Evolutionary conservation across 73 alveolate genomes (phyloP), one percentile per base, ranked within the genome.

Genomic region (Blepharisma japonicum): DNA sequence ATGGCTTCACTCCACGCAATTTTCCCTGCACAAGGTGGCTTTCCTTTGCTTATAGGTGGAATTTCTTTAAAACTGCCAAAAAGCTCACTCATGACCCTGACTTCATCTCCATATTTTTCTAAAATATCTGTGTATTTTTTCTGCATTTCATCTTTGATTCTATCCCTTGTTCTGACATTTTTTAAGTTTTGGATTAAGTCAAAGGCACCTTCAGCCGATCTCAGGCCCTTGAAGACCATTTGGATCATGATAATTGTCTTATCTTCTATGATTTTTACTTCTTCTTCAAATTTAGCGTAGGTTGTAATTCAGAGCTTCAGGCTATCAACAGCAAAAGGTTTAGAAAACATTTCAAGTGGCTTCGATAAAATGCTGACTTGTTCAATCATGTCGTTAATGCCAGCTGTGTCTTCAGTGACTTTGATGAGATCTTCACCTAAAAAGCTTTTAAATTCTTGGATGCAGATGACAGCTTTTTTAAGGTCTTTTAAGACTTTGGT

Each of bases 11-110:
- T 97, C 99, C 99, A 96, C n/a, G 96, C 95, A 49, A 98, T 95
- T 53, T 96, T 95, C 3, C 99, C 99, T 9, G 99, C 99, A 3
- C 93, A 94, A 55, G 99, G 99, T 0, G 99, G 99, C 82, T 89
- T 96, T 79, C 97, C 97, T 81, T 98, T 97, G 55, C 98, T 87
- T 56, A 95, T 93, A 14, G 98, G 98, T 53, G 98, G 98, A 82
- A 86, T 83, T n/a, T 80, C 92, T 67, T 86, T 87, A 56, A 92
- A 93, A 48, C 85, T 85, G 7, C 81, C 87, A 77, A 95, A 97
- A 14, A 97, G 87, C 84, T 88, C 83, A 79, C 84, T 91, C 95
- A 94, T 95, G 68, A 86, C 76, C 68, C 89, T 90, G 21, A 97
- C 97, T 78, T 97, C 99, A 45, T 88, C 84, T 45, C 90, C 89